These are phyloP conservation scores for Capsicum pubescens DNA, from an alignment of 257 asterid species.

Conservation along the genomic window DNA sequence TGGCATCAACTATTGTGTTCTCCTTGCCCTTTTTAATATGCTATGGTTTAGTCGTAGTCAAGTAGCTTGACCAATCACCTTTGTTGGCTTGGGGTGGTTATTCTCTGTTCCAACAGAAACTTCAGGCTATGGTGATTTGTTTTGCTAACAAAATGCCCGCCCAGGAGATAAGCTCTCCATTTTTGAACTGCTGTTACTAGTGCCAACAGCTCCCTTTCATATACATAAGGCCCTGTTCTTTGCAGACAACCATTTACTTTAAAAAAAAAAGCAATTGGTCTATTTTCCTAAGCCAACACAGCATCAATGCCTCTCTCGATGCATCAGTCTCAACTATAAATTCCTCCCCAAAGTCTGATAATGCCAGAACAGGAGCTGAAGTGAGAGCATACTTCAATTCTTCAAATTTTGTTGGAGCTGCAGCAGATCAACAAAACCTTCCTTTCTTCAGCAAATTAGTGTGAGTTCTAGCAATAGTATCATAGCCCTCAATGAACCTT, in stretches of 20 bases:
- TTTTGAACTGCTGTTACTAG: background rate
- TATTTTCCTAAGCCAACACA: background rate
- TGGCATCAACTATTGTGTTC: background rate
- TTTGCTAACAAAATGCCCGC: too few relatives aligned
- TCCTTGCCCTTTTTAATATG: too few relatives aligned
- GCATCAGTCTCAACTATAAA: background rate
- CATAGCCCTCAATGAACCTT: background rate
- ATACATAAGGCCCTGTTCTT: background rate
- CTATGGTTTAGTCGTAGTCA: too few relatives aligned
- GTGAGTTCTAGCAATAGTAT: background rate
- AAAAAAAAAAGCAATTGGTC: background rate
- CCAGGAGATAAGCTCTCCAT: background rate
- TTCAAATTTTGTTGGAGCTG: background rate
- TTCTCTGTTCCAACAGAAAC: background rate
- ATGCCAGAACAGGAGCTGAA: background rate
- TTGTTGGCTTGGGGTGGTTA: background rate
- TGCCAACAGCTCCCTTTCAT: background rate
- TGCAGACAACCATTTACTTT: background rate
- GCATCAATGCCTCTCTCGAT: background rate
- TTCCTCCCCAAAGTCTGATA: background rate
- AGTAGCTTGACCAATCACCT: background rate
- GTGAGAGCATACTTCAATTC: background rate
- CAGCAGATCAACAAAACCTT: background rate
- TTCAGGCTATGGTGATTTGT: background rate
- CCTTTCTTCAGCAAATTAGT: background rate